phyloP scores from a whole-genome alignment of 2,329 filamentous ascomycete genomes.

The Sarocladium kiliense region DNA sequence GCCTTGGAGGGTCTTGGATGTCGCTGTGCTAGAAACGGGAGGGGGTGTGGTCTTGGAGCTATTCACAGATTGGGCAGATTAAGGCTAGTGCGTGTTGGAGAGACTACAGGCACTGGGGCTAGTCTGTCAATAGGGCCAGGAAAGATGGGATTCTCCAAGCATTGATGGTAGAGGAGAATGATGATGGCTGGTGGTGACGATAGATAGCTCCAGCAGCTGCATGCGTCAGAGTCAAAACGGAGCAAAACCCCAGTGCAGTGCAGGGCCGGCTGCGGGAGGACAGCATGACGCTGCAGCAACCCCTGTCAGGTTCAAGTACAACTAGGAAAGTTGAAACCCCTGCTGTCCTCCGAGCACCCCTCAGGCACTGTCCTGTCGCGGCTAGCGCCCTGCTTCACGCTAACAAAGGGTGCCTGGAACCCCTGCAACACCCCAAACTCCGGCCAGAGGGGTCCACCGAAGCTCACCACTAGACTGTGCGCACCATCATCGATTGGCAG shows the following conservation, averaged over 20 bases:
- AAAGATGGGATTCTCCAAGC: neutral
- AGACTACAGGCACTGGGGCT: neutral
- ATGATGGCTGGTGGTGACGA: neutral
- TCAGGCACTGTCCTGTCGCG: neutral
- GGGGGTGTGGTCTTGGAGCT: neutral
- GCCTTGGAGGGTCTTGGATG: constrained; percentile 8
- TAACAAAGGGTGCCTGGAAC: constrained; percentile 2
- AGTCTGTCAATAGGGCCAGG: neutral
- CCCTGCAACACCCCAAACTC: neutral
- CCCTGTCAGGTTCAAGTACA: neutral
- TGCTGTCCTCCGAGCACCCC: neutral
- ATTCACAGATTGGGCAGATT: no score
- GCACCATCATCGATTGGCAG: no score
- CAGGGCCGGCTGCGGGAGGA: neutral
- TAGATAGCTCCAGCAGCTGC: neutral
- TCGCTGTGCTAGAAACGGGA: neutral
- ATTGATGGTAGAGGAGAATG: neutral
- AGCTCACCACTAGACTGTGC: no score
- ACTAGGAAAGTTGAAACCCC: neutral
- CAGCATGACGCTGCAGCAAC: no score
- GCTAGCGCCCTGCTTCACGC: constrained; percentile 3
- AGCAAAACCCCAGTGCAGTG: neutral
- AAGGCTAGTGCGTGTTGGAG: neutral
- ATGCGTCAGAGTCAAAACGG: neutral
- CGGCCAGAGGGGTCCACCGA: no score